Base-by-base conservation (phyloP, 495 filamentous ascomycete genomes). In the Cryomyces minteri region DNA sequence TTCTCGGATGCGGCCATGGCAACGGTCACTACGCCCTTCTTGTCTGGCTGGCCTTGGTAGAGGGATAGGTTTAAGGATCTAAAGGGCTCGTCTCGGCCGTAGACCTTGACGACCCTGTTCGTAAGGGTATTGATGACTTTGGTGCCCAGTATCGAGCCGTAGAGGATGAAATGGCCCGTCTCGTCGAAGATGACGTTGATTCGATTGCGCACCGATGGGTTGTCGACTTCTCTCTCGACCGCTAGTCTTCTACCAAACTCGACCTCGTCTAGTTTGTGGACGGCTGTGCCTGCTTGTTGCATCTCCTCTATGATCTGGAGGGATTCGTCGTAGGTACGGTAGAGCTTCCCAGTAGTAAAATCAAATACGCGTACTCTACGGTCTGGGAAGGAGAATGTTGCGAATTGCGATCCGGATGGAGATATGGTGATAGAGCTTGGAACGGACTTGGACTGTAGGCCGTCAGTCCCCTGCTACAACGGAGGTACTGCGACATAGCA, bases 1-100 rank as follows among this genome's bases (percentile, higher is more conserved):
- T 99, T 99, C 51, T 71, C 77, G 41, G 82, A 87, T 3, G 90
- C 92, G 4, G 90, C 90, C 90, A 99, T 99, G 37, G 84, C 86
- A n/a, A 99, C 79, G 0, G 92, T 96, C 10, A 88, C 80, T 6
- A 95, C 64, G 5, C 80, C 80, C 58, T 96, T 96, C 59, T 84
- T 86, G 54, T 87, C 79, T 0, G 90, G 92, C 50, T 85, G 82
- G 41, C 90, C 90, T 66, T 99, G 90, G 58, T 96, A 99, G n/a
- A 99, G 58, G 11, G 82, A 74, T 3, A 99, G 65, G 49, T 82
- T 79, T 40, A 95, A 62, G 0, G 87, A 70, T 29, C 90, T 75
- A 56, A 94, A 79, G 34, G 81, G 75, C 51, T 99, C 90, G 41
- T 95, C 92, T 47, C 76, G 78, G 32, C 80, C 88, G 62, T 87